These are phyloP conservation scores for Limonomyces culmigenus DNA, from an alignment of 1,284 basidiomycete species.

Conservation along the genomic window DNA sequence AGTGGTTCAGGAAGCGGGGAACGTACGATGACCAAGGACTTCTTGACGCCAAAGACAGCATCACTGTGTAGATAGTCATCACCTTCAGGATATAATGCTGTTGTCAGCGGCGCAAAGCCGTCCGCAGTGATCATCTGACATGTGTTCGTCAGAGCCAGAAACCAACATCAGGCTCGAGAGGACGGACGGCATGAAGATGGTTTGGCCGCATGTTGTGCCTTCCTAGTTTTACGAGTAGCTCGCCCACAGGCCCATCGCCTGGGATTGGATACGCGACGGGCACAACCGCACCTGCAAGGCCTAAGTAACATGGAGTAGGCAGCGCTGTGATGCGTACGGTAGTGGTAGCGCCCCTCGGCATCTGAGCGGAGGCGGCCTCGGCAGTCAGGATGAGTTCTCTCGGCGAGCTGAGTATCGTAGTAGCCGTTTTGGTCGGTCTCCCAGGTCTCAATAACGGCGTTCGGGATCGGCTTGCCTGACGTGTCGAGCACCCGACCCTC, in stretches of 20 bases:
- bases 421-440: conserved; percentile 26
- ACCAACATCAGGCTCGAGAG: no score
- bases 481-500: conserved; percentile 17
- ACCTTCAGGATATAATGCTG: conserved; percentile 60
- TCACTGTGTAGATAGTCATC: conserved; percentile 54
- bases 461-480: conserved; percentile 16
- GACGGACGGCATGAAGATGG: conserved; percentile 68
- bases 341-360: conserved; percentile 52
- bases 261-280: conserved; percentile 73
- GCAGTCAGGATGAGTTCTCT: conserved; percentile 52
- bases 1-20: no score
- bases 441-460: conserved; percentile 21
- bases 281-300: conserved; percentile 59
- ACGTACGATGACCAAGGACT: conserved; percentile 35
- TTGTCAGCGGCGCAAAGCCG: conserved; percentile 49
- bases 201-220: conserved; percentile 69
- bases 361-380: conserved; percentile 51
- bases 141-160: no score
- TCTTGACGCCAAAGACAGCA: conserved; percentile 67
- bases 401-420: conserved; percentile 49
- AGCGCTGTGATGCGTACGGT: no score
- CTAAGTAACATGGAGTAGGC: no score
- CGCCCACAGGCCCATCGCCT: conserved; percentile 61
- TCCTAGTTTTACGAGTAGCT: conserved; percentile 35
- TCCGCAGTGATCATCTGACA: no score